These are phyloP conservation scores for Colletotrichum viniferum DNA, from an alignment of 2,329 filamentous ascomycete species.

Conservation along the genomic window DNA sequence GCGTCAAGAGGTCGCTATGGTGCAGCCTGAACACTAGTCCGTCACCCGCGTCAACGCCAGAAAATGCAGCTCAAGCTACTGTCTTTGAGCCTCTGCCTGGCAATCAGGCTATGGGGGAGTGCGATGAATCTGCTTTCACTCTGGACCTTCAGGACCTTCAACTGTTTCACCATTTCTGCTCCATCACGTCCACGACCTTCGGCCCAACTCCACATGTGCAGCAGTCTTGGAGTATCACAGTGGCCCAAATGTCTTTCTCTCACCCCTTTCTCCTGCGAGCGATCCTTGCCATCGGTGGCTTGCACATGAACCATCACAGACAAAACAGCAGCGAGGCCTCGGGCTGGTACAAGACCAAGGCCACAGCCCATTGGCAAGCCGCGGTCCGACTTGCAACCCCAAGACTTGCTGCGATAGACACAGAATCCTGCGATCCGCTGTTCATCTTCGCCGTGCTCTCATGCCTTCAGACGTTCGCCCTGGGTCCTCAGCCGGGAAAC, in stretches of 20 bases:
- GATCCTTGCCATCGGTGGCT: not conserved
- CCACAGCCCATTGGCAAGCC: not conserved
- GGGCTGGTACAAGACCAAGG: not conserved
- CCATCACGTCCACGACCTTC: not conserved
- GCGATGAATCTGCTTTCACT: too few relatives aligned
- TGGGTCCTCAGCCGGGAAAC: not conserved
- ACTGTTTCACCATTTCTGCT: not conserved
- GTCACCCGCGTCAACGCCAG: not conserved
- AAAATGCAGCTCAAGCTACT: fast-evolving
- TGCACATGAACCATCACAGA: not conserved
- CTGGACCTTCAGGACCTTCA: not conserved
- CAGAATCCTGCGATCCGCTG: not conserved
- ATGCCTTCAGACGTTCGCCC: not conserved
- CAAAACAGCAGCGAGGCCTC: too few relatives aligned
- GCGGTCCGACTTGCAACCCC: not conserved
- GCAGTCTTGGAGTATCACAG: not conserved
- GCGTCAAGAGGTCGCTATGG: not conserved
- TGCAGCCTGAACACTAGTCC: not conserved
- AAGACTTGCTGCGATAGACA: not conserved
- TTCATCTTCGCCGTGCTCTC: not conserved
- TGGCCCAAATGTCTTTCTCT: not conserved
- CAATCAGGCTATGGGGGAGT: not conserved
- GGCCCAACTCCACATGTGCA: not conserved
- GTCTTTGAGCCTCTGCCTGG: not conserved
- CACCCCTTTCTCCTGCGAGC: not conserved